phyloP scores from a whole-genome alignment of 2,329 filamentous ascomycete species.

The Thelonectria rubi region DNA sequence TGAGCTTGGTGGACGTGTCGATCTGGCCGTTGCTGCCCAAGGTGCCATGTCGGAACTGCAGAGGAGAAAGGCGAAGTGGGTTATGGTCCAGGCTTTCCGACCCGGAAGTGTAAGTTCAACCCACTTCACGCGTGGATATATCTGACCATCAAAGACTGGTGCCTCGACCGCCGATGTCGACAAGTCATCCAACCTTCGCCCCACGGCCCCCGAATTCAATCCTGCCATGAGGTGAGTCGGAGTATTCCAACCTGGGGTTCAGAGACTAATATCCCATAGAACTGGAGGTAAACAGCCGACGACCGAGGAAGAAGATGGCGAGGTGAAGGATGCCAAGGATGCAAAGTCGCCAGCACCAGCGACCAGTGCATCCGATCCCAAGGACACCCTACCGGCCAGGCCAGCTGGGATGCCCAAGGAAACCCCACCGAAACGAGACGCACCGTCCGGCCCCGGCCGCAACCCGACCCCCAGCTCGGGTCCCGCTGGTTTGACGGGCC shows the following conservation, averaged over 20 bases:
- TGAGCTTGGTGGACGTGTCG: conserved; percentile 70
- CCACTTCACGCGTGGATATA: background rate
- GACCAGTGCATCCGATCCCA: conserved; percentile 28
- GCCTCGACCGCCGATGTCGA: conserved; percentile 43
- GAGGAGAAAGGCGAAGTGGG: conserved; percentile 73
- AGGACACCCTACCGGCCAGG: conserved; percentile 49
- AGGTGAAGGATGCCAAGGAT: conserved; percentile 67
- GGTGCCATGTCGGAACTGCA: conserved; percentile 76
- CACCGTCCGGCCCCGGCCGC: conserved; percentile 31
- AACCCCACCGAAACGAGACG: conserved; percentile 37
- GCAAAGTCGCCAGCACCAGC: conserved; percentile 26
- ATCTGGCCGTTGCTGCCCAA: conserved; percentile 77
- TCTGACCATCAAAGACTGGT: conserved; percentile 43
- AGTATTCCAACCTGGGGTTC: background rate
- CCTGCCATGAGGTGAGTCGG: conserved; percentile 56
- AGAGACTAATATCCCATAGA: conserved; percentile 27
- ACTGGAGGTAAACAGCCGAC: conserved; percentile 35
- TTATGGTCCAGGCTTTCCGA: conserved; percentile 78
- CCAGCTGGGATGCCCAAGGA: conserved; percentile 43
- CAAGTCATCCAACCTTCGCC: conserved; percentile 58
- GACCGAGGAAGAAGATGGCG: conserved; percentile 74
- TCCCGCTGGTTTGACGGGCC: conserved; percentile 29
- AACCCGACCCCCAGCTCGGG: conserved; percentile 41
- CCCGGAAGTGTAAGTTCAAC: conserved; percentile 64
- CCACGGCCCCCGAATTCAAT: conserved; percentile 72